phyloP scores from a whole-genome alignment of 768 basidiomycete species.

The Plicaturopsis crispa region DNA sequence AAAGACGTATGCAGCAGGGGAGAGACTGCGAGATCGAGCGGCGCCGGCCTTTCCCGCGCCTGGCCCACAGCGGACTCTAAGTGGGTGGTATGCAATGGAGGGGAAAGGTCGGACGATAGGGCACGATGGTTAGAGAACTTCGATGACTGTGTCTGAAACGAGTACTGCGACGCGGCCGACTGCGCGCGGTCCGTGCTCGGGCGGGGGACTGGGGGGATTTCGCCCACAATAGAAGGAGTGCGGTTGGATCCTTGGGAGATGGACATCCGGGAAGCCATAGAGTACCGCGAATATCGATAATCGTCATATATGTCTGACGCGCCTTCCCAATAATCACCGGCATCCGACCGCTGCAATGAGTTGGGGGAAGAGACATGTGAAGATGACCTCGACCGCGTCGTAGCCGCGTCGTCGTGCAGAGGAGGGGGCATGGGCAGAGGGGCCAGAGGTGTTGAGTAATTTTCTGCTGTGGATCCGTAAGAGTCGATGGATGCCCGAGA shows the following conservation, averaged over 20 bases:
- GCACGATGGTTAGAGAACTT: conserved; percentile 11
- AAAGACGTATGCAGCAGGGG: conserved; percentile 35
- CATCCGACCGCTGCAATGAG: conserved; percentile 13
- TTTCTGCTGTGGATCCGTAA: neutral
- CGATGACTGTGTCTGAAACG: conserved; percentile 28
- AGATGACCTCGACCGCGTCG: conserved; percentile 9
- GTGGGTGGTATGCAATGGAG: too few relatives aligned
- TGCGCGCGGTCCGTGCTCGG: conserved; percentile 10
- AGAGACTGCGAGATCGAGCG: conserved; percentile 19
- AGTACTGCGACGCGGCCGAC: conserved; percentile 25
- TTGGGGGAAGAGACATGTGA: conserved; percentile 21
- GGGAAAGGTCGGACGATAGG: too few relatives aligned
- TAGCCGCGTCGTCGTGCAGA: neutral
- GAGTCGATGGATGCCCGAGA: neutral
- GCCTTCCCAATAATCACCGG: conserved; percentile 53
- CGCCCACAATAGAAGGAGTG: too few relatives aligned
- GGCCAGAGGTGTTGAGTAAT: neutral
- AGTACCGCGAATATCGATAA: conserved; percentile 58
- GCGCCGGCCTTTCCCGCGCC: conserved; percentile 17
- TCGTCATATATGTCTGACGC: conserved; percentile 74
- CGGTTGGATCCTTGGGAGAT: too few relatives aligned
- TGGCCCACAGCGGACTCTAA: conserved; percentile 1
- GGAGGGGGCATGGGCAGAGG: conserved; percentile 2
- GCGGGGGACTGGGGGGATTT: conserved; percentile 5
- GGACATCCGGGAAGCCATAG: conserved; percentile 27